Conservation (phyloP, 768 basidiomycete species). For the Rhodotorula paludigena region DNA sequence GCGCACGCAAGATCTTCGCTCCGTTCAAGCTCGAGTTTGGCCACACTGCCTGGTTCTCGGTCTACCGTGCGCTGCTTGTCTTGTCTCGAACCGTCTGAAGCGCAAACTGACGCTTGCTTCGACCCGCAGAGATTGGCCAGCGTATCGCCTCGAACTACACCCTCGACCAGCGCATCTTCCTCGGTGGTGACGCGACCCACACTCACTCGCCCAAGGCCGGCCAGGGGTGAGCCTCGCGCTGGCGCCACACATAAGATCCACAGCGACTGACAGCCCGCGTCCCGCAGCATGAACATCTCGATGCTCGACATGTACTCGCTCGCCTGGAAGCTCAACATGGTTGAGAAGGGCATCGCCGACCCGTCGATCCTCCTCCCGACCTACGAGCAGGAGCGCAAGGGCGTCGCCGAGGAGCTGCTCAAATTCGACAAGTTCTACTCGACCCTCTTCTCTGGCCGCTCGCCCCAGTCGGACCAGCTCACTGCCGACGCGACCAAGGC, state of each 20-base stretch:
- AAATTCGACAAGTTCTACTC: conserved; percentile 43
- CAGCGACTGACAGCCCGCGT: neutral
- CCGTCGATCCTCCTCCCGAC: conserved; percentile 39
- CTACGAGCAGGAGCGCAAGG: conserved; percentile 43
- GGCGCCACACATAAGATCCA: neutral
- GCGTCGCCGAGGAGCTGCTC: conserved; percentile 42
- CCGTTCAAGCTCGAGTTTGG: conserved; percentile 44
- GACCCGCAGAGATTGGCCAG: conserved; percentile 41
- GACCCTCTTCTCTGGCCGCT: conserved; percentile 41
- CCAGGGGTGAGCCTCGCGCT: conserved; percentile 21
- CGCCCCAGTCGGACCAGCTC: conserved; percentile 38
- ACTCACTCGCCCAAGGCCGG: conserved; percentile 44
- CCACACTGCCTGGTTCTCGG: conserved; percentile 43
- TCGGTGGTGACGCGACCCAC: conserved; percentile 43
- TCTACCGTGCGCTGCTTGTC: conserved; percentile 35
- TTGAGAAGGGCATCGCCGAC: conserved; percentile 43
- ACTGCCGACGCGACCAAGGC: conserved; percentile 35
- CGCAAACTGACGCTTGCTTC: no score
- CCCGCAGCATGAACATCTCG: conserved; percentile 42
- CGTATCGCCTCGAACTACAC: conserved; percentile 43
- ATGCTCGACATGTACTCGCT: conserved; percentile 44
- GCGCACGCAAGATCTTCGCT: conserved; percentile 42
- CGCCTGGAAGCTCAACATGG: conserved; percentile 44
- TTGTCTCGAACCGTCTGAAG: no score
- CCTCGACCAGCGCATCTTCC: conserved; percentile 43